Base-by-base conservation (phyloP, 192 early-diverging fungal genomes). In the Coemansia sp. region DNA sequence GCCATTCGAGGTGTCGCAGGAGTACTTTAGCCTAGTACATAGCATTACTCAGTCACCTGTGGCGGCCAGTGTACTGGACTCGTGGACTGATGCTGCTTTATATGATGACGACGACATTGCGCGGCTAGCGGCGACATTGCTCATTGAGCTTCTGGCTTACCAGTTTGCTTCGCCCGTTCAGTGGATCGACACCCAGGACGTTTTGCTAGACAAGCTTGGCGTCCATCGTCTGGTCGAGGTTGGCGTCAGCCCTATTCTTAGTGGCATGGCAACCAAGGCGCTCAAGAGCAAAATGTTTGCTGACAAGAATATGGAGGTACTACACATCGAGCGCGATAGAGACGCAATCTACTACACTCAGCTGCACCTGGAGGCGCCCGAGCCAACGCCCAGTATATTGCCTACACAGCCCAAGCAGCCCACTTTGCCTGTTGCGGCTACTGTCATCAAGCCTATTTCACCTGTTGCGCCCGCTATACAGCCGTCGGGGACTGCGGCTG, bases 131-230 rank as follows among this genome's bases (percentile, higher is more conserved):
- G 87, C 88, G 73, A 84, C 73, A 9, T 77, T 98, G 31, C 69
- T 98, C 43, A 87, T 95, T 62, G 94, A 98, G 78, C 76, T 96
- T 53, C 74, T 98, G 16, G 91, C 94, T 9, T 93, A 95, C 76
- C 96, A 98, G 81, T 90, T 98, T 72, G 94, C 94, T 14, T 89
- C 86, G 34, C 90, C 96, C 26, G 94, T 96, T 18, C 88, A 94
- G 70, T 98, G 94, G 96, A 96, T 95, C 62, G 89, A 92, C 65
- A 94, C 96, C 23, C 94, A 95, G 78, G 92, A 94, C 66, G 76
- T 84, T 51, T 78, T 98, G 50, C 90, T 95, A 84, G 83, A 85
- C 69, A 75, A 87, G 50, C 90, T 86, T 65, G 75, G 88, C 36
- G 88, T 98, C 42, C 85, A 89, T 65, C 91, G 94, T 23, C 48